Conservation (phyloP, 192 early-diverging fungal genomes). For the Coemansia sp. region DNA sequence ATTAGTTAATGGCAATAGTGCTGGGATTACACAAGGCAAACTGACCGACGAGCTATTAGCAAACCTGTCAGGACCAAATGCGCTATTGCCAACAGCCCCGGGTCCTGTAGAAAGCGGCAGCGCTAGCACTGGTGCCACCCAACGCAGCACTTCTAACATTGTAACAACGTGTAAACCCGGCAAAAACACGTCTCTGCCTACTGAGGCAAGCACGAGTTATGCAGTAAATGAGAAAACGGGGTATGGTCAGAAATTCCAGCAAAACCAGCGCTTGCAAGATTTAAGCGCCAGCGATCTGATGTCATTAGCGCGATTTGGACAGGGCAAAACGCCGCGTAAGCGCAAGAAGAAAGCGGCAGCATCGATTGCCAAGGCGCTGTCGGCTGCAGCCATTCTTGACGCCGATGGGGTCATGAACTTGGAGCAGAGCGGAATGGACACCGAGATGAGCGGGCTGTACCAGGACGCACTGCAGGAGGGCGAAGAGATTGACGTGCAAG, state of each 20-base stretch:
- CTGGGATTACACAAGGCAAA: not conserved
- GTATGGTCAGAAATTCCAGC: slow-evolving; percentile 11
- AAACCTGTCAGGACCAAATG: not conserved
- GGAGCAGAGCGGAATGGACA: slow-evolving; percentile 34
- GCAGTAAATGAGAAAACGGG: not conserved
- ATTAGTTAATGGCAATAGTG: not conserved
- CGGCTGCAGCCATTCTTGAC: slow-evolving; percentile 18
- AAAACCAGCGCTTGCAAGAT: slow-evolving; percentile 13
- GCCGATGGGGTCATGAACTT: slow-evolving; percentile 10
- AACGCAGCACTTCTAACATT: not conserved
- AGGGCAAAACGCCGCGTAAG: slow-evolving; percentile 31
- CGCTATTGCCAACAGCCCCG: not conserved
- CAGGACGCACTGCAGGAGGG: slow-evolving; percentile 56
- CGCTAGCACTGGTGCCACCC: not conserved
- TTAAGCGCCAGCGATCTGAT: slow-evolving; percentile 8
- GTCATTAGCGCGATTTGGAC: slow-evolving; percentile 14
- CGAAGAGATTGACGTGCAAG: slow-evolving; percentile 49
- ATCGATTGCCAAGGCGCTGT: slow-evolving; percentile 18
- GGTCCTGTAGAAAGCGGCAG: not conserved
- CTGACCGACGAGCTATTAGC: not conserved
- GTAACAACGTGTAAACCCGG: not conserved
- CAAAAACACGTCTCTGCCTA: not conserved
- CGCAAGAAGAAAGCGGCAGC: slow-evolving; percentile 22
- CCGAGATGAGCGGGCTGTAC: slow-evolving; percentile 51
- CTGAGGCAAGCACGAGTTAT: not conserved